Evolutionary conservation across 257 asterid species (phyloP).

Genomic region (Parsonsia alboflavescens): DNA sequence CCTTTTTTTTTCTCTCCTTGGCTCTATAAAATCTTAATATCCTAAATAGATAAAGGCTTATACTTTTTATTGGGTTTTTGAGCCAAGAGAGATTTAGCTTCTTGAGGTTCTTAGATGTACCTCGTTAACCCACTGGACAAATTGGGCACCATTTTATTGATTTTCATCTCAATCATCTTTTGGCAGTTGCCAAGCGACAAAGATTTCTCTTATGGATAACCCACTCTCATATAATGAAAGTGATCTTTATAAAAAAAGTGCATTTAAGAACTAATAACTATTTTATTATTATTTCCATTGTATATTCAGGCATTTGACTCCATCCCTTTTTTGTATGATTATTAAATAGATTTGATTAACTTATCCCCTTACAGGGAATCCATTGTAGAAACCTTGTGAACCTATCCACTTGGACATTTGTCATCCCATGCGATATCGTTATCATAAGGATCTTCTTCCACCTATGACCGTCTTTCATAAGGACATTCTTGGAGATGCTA

Average conservation of each 20-base stretch:
- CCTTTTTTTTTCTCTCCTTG: too few relatives aligned
- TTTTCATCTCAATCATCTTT: not conserved
- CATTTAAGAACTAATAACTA: not conserved
- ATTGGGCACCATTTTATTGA: too few relatives aligned
- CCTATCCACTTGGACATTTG: not conserved
- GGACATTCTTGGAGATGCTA: not conserved
- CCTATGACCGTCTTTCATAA: not conserved
- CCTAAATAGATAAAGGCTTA: too few relatives aligned
- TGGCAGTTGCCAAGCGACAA: constrained; percentile 9
- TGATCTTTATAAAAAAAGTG: not conserved
- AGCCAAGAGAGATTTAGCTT: too few relatives aligned
- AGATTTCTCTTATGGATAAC: not conserved
- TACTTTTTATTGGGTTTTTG: too few relatives aligned
- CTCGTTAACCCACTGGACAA: too few relatives aligned
- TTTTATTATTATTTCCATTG: not conserved
- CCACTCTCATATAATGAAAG: not conserved
- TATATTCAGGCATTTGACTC: constrained; percentile 7
- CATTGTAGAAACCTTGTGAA: constrained; percentile 4
- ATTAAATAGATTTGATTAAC: not conserved
- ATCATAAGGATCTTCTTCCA: constrained; percentile 1
- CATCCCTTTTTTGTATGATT: not conserved
- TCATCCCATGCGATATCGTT: not conserved
- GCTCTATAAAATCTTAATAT: too few relatives aligned
- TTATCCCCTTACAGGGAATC: constrained; percentile 11
- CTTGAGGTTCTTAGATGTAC: too few relatives aligned